Conservation (phyloP, 208 protist species). For the Trypanosomatidae sp. region DNA sequence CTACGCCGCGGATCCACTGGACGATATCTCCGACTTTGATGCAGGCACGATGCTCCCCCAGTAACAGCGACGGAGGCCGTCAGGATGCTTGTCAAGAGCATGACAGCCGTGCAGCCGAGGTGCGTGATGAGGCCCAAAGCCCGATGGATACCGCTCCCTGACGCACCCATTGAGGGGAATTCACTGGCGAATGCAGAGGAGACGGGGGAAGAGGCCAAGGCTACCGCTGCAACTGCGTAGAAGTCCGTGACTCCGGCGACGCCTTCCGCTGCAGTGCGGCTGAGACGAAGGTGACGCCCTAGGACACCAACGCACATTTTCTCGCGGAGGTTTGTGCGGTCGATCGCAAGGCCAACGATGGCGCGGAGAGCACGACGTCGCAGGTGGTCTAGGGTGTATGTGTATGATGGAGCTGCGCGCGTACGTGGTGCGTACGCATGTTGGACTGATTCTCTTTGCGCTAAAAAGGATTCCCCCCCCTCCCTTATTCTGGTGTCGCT, state of each 20-base stretch:
- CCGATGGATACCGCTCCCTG: constrained; percentile 5
- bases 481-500: neutral
- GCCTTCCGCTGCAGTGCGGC: neutral
- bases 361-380: constrained; percentile 7
- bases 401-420: neutral
- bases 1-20: constrained; percentile 46
- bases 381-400: constrained; percentile 2
- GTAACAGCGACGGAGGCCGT: neutral
- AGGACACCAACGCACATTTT: constrained; percentile 7
- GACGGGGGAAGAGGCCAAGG: neutral
- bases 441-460: neutral
- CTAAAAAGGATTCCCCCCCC: neutral
- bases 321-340: constrained; percentile 6
- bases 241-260: neutral
- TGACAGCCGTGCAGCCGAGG: constrained; percentile 2
- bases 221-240: neutral
- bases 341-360: constrained; percentile 4
- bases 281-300: neutral
- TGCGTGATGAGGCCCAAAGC: neutral
- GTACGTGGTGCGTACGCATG: neutral
- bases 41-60: neutral
- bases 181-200: neutral
- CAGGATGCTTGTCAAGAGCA: neutral
- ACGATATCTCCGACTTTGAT: neutral
- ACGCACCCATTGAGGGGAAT: neutral